Evolutionary conservation across 306 rosid genomes (phyloP).

Genomic region (Vigna nakashimae): DNA sequence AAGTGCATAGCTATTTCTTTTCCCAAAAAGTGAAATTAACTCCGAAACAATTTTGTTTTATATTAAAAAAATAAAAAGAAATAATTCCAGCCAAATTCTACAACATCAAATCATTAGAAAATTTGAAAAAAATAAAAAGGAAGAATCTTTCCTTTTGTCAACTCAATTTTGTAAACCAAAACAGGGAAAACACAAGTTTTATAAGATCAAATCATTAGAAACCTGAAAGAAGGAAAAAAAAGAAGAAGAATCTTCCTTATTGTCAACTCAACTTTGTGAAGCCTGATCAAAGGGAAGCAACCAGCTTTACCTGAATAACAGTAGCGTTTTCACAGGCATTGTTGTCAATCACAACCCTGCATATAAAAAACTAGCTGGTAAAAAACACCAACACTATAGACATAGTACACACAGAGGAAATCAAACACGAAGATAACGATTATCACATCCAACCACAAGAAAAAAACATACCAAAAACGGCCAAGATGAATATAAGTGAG

Average conservation of each 20-base stretch:
- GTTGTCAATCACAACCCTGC: slow-evolving; percentile 94
- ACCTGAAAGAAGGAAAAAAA: background rate
- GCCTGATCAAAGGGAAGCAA: slow-evolving; percentile 23
- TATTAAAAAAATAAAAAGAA: background rate
- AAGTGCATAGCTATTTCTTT: background rate
- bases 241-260: background rate
- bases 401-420: slow-evolving; percentile 19
- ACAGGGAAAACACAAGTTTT: background rate
- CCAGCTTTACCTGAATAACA: slow-evolving; percentile 68
- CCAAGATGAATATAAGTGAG: background rate
- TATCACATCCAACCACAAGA: slow-evolving; percentile 7
- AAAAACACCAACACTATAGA: background rate
- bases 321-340: slow-evolving; percentile 79
- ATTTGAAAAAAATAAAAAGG: background rate
- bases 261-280: slow-evolving; percentile 32
- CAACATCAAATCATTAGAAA: slow-evolving; percentile 4
- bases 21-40: background rate
- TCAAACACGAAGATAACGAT: slow-evolving; percentile 34
- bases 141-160: slow-evolving; percentile 4
- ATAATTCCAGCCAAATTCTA: background rate
- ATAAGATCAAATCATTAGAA: slow-evolving; percentile 1
- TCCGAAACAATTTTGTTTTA: background rate
- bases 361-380: slow-evolving; percentile 42
- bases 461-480: slow-evolving; percentile 6
- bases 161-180: slow-evolving; percentile 14